Conservation (phyloP, 495 filamentous ascomycete genomes). For the Penicillium chermesinum region DNA sequence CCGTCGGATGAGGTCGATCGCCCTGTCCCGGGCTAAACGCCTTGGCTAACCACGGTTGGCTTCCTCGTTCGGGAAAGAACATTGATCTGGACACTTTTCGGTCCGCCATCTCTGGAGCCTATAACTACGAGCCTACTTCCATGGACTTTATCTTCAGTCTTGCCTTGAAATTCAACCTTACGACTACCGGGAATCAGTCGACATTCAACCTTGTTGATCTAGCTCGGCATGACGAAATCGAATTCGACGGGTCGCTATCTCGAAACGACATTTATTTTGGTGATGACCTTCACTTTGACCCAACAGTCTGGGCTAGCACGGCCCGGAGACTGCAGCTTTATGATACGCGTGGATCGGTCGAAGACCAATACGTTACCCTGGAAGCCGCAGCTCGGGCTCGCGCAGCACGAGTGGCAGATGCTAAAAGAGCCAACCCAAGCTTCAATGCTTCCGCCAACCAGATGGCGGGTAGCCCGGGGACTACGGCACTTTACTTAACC, state of each 20-base stretch:
- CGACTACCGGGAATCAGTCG: slow-evolving; percentile 11
- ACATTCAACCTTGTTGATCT: slow-evolving; percentile 14
- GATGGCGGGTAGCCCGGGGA: slow-evolving; percentile 8
- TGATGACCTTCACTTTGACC: slow-evolving; percentile 9
- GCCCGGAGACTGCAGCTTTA: slow-evolving; percentile 15
- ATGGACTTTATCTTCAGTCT: slow-evolving; percentile 21
- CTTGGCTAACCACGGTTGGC: slow-evolving; percentile 16
- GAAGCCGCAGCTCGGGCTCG: slow-evolving; percentile 12
- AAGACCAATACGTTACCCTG: slow-evolving; percentile 5
- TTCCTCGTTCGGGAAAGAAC: slow-evolving; percentile 16
- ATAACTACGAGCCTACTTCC: slow-evolving; percentile 14
- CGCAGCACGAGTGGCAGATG: slow-evolving; percentile 8
- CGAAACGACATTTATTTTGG: slow-evolving; percentile 21
- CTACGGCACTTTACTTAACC: slow-evolving; percentile 10
- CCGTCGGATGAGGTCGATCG: slow-evolving; percentile 5
- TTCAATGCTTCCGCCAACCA: slow-evolving; percentile 11
- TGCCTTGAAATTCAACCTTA: slow-evolving; percentile 15
- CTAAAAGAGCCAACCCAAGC: slow-evolving; percentile 5
- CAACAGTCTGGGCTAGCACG: slow-evolving; percentile 5
- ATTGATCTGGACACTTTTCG: slow-evolving; percentile 14
- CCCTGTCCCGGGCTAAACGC: slow-evolving; percentile 19
- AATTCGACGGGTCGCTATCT: slow-evolving; percentile 17
- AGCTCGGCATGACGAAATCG: slow-evolving; percentile 8
- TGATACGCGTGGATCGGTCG: not conserved
- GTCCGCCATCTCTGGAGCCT: slow-evolving; percentile 10